Percentiles rank a stretch among this genome's conserved stretches.
Evolutionary conservation across 2,329 filamentous ascomycete species (phyloP).

Genomic region (Ophiostoma tasmaniense): DNA sequence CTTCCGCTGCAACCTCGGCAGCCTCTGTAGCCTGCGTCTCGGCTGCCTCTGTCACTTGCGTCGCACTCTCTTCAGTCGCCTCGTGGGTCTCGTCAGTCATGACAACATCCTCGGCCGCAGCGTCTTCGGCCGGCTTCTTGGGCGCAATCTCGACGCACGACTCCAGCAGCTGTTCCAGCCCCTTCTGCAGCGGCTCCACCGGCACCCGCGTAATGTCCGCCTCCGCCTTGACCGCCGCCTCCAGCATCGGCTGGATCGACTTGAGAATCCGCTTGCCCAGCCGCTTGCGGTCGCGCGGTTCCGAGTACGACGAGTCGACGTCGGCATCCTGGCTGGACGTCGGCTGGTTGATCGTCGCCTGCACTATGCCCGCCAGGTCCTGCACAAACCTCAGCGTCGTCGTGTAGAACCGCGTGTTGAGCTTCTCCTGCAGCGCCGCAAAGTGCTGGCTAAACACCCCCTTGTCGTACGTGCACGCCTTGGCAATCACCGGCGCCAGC

Average conservation of each 20-base stretch:
- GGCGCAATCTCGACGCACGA: conserved; percentile 52
- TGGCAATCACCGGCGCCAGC: conserved; percentile 69
- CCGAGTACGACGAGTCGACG: conserved; percentile 35
- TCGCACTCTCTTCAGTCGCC: not conserved
- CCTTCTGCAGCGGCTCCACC: conserved; percentile 59
- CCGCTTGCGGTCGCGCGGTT: conserved; percentile 72
- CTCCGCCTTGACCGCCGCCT: conserved; percentile 69
- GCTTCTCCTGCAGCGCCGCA: conserved; percentile 39
- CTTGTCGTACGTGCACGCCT: conserved; percentile 62
- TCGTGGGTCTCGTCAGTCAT: conserved; percentile 41
- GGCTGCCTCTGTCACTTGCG: too few relatives aligned
- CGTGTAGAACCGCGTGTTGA: conserved; percentile 51
- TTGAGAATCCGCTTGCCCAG: conserved; percentile 87
- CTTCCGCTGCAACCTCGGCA: too few relatives aligned
- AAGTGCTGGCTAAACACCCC: conserved; percentile 49
- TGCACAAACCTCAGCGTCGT: conserved; percentile 49
- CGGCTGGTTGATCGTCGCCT: conserved; percentile 38
- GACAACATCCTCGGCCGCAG: conserved; percentile 36
- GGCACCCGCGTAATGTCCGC: conserved; percentile 67
- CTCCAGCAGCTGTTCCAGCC: conserved; percentile 66
- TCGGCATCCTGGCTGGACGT: conserved; percentile 24
- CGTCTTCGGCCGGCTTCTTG: conserved; percentile 26
- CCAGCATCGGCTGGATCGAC: conserved; percentile 66
- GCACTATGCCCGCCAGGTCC: conserved; percentile 48
- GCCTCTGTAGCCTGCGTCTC: not conserved